Base-by-base conservation (phyloP, 225 moss, liverwort and hornwort genomes). In the Asterella californica region DNA sequence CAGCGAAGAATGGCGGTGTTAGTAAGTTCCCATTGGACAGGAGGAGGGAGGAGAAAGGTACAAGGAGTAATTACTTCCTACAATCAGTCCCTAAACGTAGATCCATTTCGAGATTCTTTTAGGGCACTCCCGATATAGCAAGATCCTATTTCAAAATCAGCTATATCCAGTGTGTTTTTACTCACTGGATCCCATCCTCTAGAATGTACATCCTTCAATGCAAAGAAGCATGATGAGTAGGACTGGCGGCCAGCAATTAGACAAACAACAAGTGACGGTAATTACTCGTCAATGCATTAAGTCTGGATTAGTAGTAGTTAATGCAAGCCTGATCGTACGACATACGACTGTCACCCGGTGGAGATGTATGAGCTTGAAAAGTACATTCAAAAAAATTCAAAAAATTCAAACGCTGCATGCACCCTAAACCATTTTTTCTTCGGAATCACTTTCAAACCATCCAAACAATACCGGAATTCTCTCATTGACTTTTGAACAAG, bases 1-100 rank as follows among this genome's bases (percentile, higher is more conserved):
- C 67, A 11, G 67, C 34, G 30, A 61, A 67, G 34, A 6, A 32
- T 67, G 67, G 18, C 67, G 67, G 34, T 67, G 67, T 14, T 65
- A 11, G 65, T 36, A 19, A 33, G 19, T 0, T 36, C 33, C 34
- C 34, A 67, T 15, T 67, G 67, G 67, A 65, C 11, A 30, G 65
- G 65, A 11, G 48, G 7, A 65, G 65, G 61, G n/a, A 67, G 33
- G 1, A 32, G 5, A 15, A 36, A 67, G 61, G 61, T 61, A 61
- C 61, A 57, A 57, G 57, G 57, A 18, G 24, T 57, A 57, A 61
- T n/a, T 61, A 61, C 61, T 61, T 61, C 61, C 42, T 64, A 64
- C 27, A 64, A n/a, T 29, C 4, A 34, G 66, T 34, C 17, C 2
- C 33, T 33, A 67, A 67, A 34, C 36, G 34, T 67, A 36, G n/a